These are phyloP conservation scores for Tolypocladium ovalisporum DNA, from an alignment of 2,329 filamentous ascomycete species.

Conservation along the genomic window DNA sequence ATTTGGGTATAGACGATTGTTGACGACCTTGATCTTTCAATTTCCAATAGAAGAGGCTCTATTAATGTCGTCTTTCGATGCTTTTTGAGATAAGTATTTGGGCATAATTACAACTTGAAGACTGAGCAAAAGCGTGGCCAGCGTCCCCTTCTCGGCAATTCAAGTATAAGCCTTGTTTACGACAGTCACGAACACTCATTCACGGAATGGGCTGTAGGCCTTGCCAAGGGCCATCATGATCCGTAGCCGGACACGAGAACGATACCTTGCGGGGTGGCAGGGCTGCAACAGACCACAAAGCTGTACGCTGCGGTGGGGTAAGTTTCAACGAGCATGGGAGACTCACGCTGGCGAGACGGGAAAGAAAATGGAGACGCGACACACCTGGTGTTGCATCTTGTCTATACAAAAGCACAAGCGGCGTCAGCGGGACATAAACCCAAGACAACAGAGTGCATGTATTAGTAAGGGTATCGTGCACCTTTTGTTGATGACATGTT, in stretches of 20 bases:
- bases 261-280: background rate
- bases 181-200: background rate
- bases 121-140: background rate
- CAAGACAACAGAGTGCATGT: background rate
- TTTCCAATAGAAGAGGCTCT: no score
- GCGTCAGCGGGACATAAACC: background rate
- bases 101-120: no score
- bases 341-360: background rate
- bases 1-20: background rate
- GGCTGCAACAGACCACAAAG: slow-evolving; percentile 5
- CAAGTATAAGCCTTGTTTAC: background rate
- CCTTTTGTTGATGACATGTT: slow-evolving; percentile 12
- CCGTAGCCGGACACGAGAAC: background rate
- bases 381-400: background rate
- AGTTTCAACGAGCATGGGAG: background rate
- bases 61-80: background rate
- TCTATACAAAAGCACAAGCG: background rate
- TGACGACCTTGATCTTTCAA: background rate
- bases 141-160: no score
- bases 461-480: slow-evolving; percentile 17
- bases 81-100: background rate
- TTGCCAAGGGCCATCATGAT: no score
- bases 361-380: background rate
- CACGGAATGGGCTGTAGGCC: background rate
- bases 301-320: background rate